A percentile compares a stretch with the other conserved stretches of the same genome.
Evolutionary conservation across 768 basidiomycete species (phyloP).

Genomic region (Leccinum obscurum): DNA sequence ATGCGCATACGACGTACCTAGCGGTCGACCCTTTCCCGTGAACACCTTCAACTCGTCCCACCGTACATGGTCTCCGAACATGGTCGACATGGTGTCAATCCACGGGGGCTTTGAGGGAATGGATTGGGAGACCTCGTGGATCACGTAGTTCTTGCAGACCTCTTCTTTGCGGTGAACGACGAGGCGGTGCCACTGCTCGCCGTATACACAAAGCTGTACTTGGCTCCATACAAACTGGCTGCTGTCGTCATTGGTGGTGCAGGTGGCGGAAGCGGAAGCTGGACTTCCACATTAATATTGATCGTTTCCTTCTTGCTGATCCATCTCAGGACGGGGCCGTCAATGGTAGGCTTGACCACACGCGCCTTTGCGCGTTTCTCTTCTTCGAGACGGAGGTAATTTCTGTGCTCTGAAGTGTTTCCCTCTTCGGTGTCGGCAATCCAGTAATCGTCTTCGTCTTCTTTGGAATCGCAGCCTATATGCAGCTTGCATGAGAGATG

Average conservation of each 20-base stretch:
- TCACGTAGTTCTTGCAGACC: slow-evolving; percentile 66
- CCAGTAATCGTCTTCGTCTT: slow-evolving; percentile 54
- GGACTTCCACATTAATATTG: slow-evolving; percentile 41
- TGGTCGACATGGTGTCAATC: slow-evolving; percentile 73
- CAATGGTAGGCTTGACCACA: slow-evolving; percentile 56
- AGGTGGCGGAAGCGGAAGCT: slow-evolving; percentile 28
- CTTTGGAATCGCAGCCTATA: slow-evolving; percentile 59
- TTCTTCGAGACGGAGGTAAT: slow-evolving; percentile 79
- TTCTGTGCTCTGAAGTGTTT: slow-evolving; percentile 73
- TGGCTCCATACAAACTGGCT: too few species aligned
- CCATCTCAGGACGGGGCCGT: slow-evolving; percentile 73
- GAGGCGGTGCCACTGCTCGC: too few species aligned
- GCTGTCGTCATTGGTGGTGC: slow-evolving; percentile 21
- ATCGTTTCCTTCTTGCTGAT: slow-evolving; percentile 63
- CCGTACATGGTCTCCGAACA: slow-evolving; percentile 83
- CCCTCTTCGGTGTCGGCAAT: slow-evolving; percentile 74
- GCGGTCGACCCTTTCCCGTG: slow-evolving; percentile 61
- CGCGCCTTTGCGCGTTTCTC: slow-evolving; percentile 70
- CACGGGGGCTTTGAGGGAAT: slow-evolving; percentile 53
- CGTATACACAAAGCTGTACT: too few species aligned
- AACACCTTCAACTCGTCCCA: slow-evolving; percentile 77
- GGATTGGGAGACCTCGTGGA: slow-evolving; percentile 59
- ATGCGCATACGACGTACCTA: slow-evolving; percentile 42
- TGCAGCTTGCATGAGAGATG: slow-evolving; percentile 1
- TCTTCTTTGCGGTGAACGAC: slow-evolving; percentile 43